Base-by-base conservation (phyloP, 2,329 filamentous ascomycete genomes). In the Pseudofabraea citricarpa region DNA sequence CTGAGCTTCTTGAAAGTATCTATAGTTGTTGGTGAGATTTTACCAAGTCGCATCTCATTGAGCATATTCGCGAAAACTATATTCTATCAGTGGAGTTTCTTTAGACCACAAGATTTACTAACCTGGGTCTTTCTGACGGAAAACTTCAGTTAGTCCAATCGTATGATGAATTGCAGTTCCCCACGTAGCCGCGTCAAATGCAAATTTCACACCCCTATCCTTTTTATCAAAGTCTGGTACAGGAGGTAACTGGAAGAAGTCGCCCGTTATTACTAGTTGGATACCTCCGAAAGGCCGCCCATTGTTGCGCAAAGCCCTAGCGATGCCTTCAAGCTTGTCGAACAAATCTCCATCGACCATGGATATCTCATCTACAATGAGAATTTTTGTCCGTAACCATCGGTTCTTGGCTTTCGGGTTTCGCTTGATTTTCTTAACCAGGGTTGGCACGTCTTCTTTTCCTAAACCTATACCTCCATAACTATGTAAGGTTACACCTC, bases 331-430 rank as follows among this genome's bases (percentile, higher is more conserved):
- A 15, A 98, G 75, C 64, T 98, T 98, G 69, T 98, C 93, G 54
- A 97, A 98, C 0, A 98, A 73, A 24, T 96, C 90, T 1, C 89
- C 93, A 56, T 98, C 93, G 4, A 98, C 90, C 94, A 98, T 98
- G 10, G 93, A 97, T 3, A 98, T 83, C 62, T 98, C 93, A 64
- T 98, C 93, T 56, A 98, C 79, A 53, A 98, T 76, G 19, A 98
- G 75, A 10, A 89, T 81, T 59, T 90, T 95, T 1, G 90, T 95
- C 44, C 82, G 80, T 52, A 94, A 68, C 94, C 94, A 98, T 31
- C 91, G 79, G 51, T 81, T 85, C 61, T 87, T 91, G 18, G 90
- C 89, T 62, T 96, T 97, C 15, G 78, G 74, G 53, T 97, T 96
- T 46, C 82, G 79, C 55, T 87, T 85, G 55, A 98, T 88, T 73